Evolutionary conservation across 1,139 yeast species (phyloP), one percentile per base, ranked within the genome.

Genomic region (Cylindricascospora bacillispora): DNA sequence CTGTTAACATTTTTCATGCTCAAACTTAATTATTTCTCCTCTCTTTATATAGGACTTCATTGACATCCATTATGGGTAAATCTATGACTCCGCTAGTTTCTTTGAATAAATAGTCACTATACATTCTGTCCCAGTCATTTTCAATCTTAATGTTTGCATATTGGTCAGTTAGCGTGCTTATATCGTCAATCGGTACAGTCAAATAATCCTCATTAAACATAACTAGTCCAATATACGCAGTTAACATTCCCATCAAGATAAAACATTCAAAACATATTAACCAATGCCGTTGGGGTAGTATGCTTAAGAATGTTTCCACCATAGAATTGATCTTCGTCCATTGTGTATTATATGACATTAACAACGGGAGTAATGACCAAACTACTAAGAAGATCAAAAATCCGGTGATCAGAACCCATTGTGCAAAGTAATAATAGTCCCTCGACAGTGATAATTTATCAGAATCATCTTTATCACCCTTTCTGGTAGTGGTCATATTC

Each of bases 61-160:
- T 75, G 1, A 78, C 93, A 25, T 70, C 61, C 1, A 71, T 63
- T 2, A 80, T 56, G 1, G 93, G 92, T 30, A 81, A 48, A 50
- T 82, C 94, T 72, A 82, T 68, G 6, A 82, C 86, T 1, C 89
- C 93, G 42, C 80, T 78, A 0, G 83, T 73, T 26, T 41, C 46
- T 22, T 34, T 24, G 22, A 21, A 29, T 36, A 71, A 67, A 34
- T 66, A 66, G 39, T 57, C 61, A 3, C 45, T 47, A 9, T 50
- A 31, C 21, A 51, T 45, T 15, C 34, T 35, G 10, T 56, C 44
- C 6, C 58, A 45, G 6, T 70, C 70, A 19, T 24, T 24, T 9
- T 25, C 25, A 6, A 31, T 29, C 4, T 29, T 18, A 3, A 72
- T 55, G 16, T 67, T 68, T 0, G 86, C 74, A 34, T 70, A 65